These are phyloP conservation scores for Phytophthora palmivora DNA, from an alignment of 352 stramenopile species.

Conservation along the genomic window DNA sequence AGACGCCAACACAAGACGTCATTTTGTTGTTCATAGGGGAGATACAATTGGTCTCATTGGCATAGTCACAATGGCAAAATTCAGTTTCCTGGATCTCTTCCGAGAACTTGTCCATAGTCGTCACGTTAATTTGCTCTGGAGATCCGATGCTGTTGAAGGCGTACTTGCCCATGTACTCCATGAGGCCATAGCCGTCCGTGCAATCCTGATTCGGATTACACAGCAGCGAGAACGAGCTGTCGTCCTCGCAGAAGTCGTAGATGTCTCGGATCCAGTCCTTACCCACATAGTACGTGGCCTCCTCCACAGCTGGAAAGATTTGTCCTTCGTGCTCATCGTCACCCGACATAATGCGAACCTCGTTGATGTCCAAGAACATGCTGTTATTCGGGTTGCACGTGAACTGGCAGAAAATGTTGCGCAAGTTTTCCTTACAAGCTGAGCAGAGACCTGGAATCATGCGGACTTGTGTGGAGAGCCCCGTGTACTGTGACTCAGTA, in stretches of 20 bases:
- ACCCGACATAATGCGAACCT: conserved; percentile 57
- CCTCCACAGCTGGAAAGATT: conserved; percentile 60
- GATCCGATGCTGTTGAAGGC: conserved; percentile 65
- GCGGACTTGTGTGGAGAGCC: conserved; percentile 60
- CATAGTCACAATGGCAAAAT: conserved; percentile 54
- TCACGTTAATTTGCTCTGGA: conserved; percentile 69
- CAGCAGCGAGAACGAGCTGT: conserved; percentile 62
- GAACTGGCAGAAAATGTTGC: conserved; percentile 73
- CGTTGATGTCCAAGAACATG: conserved; percentile 59
- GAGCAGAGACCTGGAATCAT: conserved; percentile 69
- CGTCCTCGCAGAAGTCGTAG: conserved; percentile 67
- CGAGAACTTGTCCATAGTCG: conserved; percentile 45
- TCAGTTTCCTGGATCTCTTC: conserved; percentile 35
- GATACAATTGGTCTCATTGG: conserved; percentile 53
- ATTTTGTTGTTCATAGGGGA: conserved; percentile 52
- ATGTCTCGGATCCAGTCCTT: conserved; percentile 70
- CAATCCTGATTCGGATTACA: conserved; percentile 66
- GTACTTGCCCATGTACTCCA: conserved; percentile 72
- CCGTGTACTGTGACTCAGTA: conserved; percentile 62
- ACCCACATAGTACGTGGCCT: conserved; percentile 67
- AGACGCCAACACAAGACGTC: conserved; percentile 60
- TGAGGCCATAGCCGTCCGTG: conserved; percentile 56
- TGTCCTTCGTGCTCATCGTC: conserved; percentile 44
- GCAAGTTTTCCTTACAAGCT: conserved; percentile 68
- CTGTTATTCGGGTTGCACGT: conserved; percentile 74